These are phyloP conservation scores for Ascosphaera acerosa DNA, from an alignment of 2,329 filamentous ascomycete genomes.

Conservation along the genomic window DNA sequence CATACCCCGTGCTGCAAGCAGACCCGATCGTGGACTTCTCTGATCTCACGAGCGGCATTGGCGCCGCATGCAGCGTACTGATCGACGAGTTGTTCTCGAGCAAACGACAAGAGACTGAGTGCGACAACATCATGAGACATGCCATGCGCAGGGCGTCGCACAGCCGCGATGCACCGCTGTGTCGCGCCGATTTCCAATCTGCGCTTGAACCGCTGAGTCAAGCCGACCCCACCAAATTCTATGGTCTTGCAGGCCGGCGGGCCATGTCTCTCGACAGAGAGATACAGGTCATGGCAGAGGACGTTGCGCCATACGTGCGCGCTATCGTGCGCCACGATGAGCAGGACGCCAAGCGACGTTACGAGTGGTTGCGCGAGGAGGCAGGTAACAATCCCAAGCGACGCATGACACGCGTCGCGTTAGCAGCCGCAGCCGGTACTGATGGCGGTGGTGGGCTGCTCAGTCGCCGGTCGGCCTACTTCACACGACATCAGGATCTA, in stretches of 20 bases:
- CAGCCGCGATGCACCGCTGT: slow-evolving; percentile 8
- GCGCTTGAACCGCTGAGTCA: slow-evolving; percentile 28
- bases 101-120: slow-evolving; percentile 5
- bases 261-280: slow-evolving; percentile 55
- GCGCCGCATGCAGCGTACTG: slow-evolving; percentile 12
- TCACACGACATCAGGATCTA: not conserved
- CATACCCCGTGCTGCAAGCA: slow-evolving; percentile 27
- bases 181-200: slow-evolving; percentile 17
- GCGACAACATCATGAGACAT: slow-evolving; percentile 10
- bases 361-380: not conserved
- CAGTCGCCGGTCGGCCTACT: not conserved
- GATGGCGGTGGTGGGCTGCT: not conserved
- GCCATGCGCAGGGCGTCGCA: slow-evolving; percentile 10
- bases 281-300: slow-evolving; percentile 37
- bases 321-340: slow-evolving; percentile 35
- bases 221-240: slow-evolving; percentile 13
- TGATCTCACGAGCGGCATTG: slow-evolving; percentile 13
- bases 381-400: slow-evolving; percentile 1
- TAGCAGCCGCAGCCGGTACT: not conserved
- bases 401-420: not conserved
- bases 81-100: slow-evolving; percentile 7
- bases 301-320: slow-evolving; percentile 78
- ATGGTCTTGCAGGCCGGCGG: slow-evolving; percentile 12
- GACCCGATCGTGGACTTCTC: slow-evolving; percentile 23
- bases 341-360: not conserved